Percentiles rank a stretch among this genome's conserved stretches.
Conservation (phyloP, 768 basidiomycete genomes). For the Tulasnella sp. region DNA sequence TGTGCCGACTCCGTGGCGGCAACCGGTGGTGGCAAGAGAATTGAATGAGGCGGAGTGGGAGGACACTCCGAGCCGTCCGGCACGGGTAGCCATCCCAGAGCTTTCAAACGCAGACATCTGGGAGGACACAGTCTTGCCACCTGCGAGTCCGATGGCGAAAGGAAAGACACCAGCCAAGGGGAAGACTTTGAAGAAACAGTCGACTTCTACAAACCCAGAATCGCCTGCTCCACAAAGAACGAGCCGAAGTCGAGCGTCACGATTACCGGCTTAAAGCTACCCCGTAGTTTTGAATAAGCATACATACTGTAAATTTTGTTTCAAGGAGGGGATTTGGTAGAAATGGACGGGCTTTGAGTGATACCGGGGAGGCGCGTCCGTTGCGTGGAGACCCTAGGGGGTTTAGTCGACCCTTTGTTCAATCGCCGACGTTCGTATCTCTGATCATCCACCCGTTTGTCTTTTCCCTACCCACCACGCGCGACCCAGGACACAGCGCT, state of each 20-base stretch:
- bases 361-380: no score
- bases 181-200: neutral
- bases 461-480: no score
- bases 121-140: neutral
- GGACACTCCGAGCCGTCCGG: no score
- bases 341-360: no score
- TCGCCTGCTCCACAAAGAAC: neutral
- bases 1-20: neutral
- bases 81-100: neutral
- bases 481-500: no score
- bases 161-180: neutral
- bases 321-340: no score
- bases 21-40: neutral
- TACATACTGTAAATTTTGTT: neutral
- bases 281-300: neutral
- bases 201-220: neutral
- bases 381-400: no score
- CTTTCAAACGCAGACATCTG: neutral
- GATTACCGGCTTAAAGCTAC: neutral
- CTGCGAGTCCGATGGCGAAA: neutral
- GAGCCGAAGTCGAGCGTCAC: neutral
- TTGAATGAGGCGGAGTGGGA: constrained; percentile 3
- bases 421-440: no score
- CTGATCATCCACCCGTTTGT: no score
- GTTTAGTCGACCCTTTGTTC: constrained; percentile 1